A percentile compares a stretch with the other conserved stretches of the same genome.
These are phyloP conservation scores for Fusarium xylarioides DNA, from an alignment of 2,329 filamentous ascomycete species.

Conservation along the genomic window DNA sequence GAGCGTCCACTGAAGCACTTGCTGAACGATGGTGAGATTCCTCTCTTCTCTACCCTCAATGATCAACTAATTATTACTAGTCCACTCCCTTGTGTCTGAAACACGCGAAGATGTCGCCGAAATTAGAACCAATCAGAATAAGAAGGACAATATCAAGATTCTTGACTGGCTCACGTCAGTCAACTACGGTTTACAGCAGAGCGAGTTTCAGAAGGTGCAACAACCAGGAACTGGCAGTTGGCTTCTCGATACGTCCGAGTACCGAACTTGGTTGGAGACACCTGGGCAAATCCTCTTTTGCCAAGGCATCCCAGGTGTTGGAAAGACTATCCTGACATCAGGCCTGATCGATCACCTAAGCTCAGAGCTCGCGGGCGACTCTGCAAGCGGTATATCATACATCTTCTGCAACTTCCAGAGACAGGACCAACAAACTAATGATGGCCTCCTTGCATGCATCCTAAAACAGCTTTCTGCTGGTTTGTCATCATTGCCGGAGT, in stretches of 20 bases:
- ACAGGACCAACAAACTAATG: background rate
- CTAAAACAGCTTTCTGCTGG: background rate
- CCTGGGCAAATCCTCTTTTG: background rate
- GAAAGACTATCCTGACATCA: fast-evolving
- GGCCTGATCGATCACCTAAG: background rate
- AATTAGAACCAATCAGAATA: fast-evolving
- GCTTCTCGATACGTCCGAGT: fast-evolving
- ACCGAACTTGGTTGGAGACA: background rate
- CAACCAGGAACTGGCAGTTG: background rate
- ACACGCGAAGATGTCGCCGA: background rate
- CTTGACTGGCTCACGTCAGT: background rate
- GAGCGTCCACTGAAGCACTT: fast-evolving
- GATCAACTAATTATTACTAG: fast-evolving
- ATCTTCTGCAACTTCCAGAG: background rate
- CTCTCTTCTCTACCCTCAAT: fast-evolving
- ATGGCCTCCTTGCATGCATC: background rate
- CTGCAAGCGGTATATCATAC: background rate
- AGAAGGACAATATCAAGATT: background rate
- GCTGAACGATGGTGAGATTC: fast-evolving
- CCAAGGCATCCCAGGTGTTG: background rate
- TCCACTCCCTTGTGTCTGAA: fast-evolving
- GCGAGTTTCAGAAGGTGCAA: background rate
- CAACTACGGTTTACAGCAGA: background rate
- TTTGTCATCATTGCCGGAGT: fast-evolving
- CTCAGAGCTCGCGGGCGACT: background rate